A percentile compares a stretch with the other conserved stretches of the same genome.
These are phyloP conservation scores for Pseudozyma thailandica DNA, from an alignment of 1,284 basidiomycete species.

Conservation along the genomic window DNA sequence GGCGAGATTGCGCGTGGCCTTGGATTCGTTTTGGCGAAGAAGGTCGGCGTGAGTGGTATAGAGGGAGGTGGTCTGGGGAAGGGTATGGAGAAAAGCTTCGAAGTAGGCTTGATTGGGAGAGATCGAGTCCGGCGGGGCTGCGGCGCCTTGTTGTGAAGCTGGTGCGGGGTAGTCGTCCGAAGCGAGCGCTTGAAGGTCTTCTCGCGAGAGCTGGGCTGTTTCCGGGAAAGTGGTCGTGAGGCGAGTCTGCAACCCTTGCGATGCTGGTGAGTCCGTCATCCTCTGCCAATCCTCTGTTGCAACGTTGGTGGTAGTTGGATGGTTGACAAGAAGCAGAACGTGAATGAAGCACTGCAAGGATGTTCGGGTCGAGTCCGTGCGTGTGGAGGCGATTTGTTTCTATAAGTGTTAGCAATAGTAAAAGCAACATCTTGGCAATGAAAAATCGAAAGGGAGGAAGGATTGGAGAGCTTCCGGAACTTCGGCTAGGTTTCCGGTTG, in stretches of 20 bases:
- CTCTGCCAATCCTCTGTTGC: neutral
- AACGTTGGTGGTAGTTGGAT: neutral
- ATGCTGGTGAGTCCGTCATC: slow-evolving; percentile 32
- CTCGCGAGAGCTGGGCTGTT: slow-evolving; percentile 40
- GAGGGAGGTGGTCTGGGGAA: slow-evolving; percentile 44
- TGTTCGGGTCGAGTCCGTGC: slow-evolving; percentile 1
- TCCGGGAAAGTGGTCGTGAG: slow-evolving; percentile 54
- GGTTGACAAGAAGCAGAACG: neutral
- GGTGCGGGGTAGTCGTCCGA: slow-evolving; percentile 18
- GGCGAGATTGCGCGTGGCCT: slow-evolving; percentile 50
- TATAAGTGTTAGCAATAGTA: neutral
- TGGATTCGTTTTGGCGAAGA: slow-evolving; percentile 45
- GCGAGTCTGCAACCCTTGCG: slow-evolving; percentile 29
- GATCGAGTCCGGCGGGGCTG: slow-evolving; percentile 10
- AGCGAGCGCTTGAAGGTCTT: slow-evolving; percentile 52
- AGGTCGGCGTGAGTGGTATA: slow-evolving; percentile 46
- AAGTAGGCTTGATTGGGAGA: slow-evolving; percentile 32
- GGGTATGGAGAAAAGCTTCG: slow-evolving; percentile 54
- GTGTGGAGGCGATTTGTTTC: neutral
- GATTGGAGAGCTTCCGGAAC: neutral
- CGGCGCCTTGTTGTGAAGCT: neutral
- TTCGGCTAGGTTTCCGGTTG: slow-evolving; percentile 1
- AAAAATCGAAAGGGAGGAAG: neutral
- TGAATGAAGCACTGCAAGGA: neutral
- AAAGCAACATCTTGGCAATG: neutral